Percentiles rank a stretch among this genome's conserved stretches.
Conservation (phyloP, 1,139 yeast genomes). For the Suhomyces maxii region DNA sequence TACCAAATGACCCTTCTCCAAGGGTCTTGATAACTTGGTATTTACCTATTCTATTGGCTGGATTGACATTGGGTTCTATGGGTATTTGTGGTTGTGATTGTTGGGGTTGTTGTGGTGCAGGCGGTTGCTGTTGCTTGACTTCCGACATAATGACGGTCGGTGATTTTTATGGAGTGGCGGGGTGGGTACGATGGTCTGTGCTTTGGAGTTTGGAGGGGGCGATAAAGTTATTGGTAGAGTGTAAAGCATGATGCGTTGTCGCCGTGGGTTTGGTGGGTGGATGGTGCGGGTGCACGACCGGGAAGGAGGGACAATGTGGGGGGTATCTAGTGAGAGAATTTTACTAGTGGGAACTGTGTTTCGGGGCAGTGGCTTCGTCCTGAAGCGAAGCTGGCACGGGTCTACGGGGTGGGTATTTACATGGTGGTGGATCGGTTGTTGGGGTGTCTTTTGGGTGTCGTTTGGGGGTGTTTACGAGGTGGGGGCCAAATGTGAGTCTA, state of each 20-base stretch:
- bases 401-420: too few species aligned
- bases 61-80: constrained; percentile 32
- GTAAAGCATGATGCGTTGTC: neutral
- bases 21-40: constrained; percentile 92
- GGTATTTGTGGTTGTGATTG: constrained; percentile 14
- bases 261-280: neutral
- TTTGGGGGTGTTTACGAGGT: too few species aligned
- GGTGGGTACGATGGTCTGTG: neutral
- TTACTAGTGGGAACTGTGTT: neutral
- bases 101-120: constrained; percentile 17
- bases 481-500: too few species aligned
- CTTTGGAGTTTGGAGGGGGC: too few species aligned
- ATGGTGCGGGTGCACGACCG: neutral
- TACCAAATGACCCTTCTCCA: constrained; percentile 98
- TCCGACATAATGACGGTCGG: constrained; percentile 8
- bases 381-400: too few species aligned
- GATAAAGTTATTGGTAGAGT: too few species aligned
- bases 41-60: constrained; percentile 71
- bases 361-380: neutral
- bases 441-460: too few species aligned
- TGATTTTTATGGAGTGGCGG: neutral
- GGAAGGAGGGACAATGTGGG: neutral
- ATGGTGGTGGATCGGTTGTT: too few species aligned
- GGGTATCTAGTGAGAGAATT: too few species aligned
- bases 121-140: constrained; percentile 12